Conservation (phyloP, 1,139 yeast species). For the Waltiozyma sp. region DNA sequence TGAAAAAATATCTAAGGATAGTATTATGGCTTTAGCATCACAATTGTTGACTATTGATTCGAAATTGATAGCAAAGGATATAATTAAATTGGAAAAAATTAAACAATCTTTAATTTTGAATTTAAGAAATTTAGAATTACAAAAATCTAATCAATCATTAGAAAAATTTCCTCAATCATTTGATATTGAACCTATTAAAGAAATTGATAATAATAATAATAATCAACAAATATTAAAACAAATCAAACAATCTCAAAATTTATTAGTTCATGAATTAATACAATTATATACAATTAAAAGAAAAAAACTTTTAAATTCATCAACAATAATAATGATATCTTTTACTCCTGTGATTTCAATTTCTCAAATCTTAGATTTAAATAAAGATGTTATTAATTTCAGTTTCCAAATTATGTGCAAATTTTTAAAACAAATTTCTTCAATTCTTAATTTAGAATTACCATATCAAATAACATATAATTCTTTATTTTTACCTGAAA, state of each 20-base stretch:
- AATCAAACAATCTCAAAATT: neutral
- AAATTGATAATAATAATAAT: neutral
- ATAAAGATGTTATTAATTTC: conserved; percentile 10
- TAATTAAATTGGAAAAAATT: neutral
- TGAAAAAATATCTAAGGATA: neutral
- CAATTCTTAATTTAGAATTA: conserved; percentile 8
- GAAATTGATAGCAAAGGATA: conserved; percentile 4
- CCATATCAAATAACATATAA: conserved; percentile 8
- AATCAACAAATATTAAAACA: neutral
- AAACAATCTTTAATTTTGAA: neutral
- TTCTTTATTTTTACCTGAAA: conserved; percentile 3
- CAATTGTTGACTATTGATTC: conserved; percentile 14
- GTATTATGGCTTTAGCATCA: conserved; percentile 11
- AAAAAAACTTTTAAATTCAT: conserved; percentile 8
- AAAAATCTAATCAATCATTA: no score
- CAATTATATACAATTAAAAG: conserved; percentile 11
- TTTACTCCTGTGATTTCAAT: conserved; percentile 16
- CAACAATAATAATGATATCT: conserved; percentile 9
- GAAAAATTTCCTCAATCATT: no score
- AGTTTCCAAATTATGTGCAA: conserved; percentile 10
- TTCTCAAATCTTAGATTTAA: conserved; percentile 8
- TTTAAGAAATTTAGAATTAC: no score
- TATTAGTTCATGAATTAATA: conserved; percentile 15
- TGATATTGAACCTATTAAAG: neutral
- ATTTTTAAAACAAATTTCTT: conserved; percentile 9